phyloP scores from a whole-genome alignment of 257 asterid genomes.

The Solanum appendiculatum region DNA sequence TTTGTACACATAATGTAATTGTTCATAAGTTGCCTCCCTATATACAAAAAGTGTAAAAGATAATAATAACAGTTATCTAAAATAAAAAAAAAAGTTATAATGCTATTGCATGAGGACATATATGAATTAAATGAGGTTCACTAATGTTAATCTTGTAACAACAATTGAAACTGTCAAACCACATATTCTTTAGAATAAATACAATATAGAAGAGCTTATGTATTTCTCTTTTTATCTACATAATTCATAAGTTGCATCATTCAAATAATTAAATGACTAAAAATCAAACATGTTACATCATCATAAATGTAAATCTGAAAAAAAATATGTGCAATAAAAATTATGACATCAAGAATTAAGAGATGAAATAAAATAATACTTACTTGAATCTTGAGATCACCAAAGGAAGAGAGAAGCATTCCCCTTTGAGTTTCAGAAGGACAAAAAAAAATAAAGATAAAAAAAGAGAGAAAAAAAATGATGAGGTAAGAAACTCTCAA shows the following conservation, averaged over 20 bases:
- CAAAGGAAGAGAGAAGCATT: neutral
- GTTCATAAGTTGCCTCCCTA: neutral
- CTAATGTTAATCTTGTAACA: neutral
- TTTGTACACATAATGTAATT: neutral
- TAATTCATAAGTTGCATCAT: neutral
- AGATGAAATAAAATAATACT: neutral
- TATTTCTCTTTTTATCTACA: neutral
- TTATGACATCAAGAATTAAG: neutral
- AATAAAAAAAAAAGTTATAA: neutral
- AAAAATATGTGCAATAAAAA: neutral
- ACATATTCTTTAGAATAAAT: neutral
- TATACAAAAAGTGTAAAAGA: neutral
- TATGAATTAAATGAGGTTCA: neutral
- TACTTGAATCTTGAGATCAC: neutral
- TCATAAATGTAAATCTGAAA: neutral
- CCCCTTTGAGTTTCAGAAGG: conserved; percentile 3
- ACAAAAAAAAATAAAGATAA: neutral
- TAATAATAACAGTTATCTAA: neutral
- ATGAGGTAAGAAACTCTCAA: conserved; percentile 1
- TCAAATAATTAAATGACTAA: neutral
- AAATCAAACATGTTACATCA: neutral
- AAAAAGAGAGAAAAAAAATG: neutral
- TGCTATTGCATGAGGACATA: neutral
- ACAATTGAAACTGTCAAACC: neutral
- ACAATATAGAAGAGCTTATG: neutral